Evolutionary conservation across 345 rosid genomes (phyloP).

Genomic region (Camelina laxa): DNA sequence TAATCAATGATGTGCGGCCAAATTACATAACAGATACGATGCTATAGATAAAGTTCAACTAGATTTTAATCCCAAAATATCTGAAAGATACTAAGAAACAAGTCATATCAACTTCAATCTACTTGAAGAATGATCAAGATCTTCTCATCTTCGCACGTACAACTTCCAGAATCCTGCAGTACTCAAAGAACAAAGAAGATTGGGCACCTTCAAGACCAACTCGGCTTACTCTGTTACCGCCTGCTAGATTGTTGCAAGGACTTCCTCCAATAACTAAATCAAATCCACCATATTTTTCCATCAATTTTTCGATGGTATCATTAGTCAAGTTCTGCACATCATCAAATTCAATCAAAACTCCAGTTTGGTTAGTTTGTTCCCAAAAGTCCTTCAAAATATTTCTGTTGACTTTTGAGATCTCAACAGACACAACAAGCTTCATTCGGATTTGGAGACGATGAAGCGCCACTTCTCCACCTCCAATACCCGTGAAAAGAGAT

Average conservation of each 20-base stretch:
- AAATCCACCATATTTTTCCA: conserved; percentile 66
- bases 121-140: not conserved
- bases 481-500: conserved; percentile 92
- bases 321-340: conserved; percentile 61
- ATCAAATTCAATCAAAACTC: conserved; percentile 55
- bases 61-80: not conserved
- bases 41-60: not conserved
- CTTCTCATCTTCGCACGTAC: conserved; percentile 44
- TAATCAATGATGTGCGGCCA: not conserved
- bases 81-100: not conserved
- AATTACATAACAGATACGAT: not conserved
- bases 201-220: conserved; percentile 87
- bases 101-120: not conserved
- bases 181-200: conserved; percentile 80
- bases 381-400: conserved; percentile 71
- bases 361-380: conserved; percentile 90
- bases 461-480: conserved; percentile 93
- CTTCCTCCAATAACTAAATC: conserved; percentile 94
- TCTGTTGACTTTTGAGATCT: conserved; percentile 67
- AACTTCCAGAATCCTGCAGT: conserved; percentile 63
- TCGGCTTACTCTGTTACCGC: conserved; percentile 74
- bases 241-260: conserved; percentile 90
- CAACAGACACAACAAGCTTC: conserved; percentile 79
- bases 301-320: conserved; percentile 53
- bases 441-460: conserved; percentile 70